Conservation (phyloP, 306 rosid genomes). For the Malus sylvestris region DNA sequence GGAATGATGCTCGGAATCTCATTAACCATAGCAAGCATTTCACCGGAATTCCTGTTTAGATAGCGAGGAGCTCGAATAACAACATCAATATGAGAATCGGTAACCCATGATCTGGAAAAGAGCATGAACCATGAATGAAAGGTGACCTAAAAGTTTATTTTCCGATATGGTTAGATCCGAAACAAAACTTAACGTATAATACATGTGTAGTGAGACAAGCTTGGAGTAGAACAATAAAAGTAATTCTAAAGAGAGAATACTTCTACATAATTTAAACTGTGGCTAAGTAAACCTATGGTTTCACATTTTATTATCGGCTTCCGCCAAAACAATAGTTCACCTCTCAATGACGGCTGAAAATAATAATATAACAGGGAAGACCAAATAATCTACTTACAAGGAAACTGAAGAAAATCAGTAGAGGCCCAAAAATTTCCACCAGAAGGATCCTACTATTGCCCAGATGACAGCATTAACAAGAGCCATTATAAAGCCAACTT, state of each 20-base stretch:
- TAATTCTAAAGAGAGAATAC: background rate
- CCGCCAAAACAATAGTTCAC: conserved; percentile 9
- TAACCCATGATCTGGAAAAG: too few relatives aligned
- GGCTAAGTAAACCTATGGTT: background rate
- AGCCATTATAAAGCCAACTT: conserved; percentile 67
- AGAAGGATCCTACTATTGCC: conserved; percentile 63
- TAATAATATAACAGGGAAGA: conserved; percentile 14
- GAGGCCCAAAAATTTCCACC: conserved; percentile 95
- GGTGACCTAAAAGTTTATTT: too few relatives aligned
- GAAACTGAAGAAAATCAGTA: conserved; percentile 41
- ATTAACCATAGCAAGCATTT: too few relatives aligned
- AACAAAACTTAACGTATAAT: background rate
- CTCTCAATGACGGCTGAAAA: conserved; percentile 26
- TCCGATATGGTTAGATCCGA: background rate
- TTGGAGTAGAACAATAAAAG: background rate
- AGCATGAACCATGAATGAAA: too few relatives aligned
- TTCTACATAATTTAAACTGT: background rate
- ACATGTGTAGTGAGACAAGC: background rate
- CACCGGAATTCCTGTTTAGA: too few relatives aligned
- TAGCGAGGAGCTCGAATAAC: too few relatives aligned
- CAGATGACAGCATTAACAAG: conserved; percentile 65
- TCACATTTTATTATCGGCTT: conserved; percentile 1
- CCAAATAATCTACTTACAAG: conserved; percentile 32
- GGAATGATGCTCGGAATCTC: too few relatives aligned
- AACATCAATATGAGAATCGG: too few relatives aligned